These are phyloP conservation scores for Alternaria angustiovoidea DNA, from an alignment of 2,329 filamentous ascomycete species.

Conservation along the genomic window DNA sequence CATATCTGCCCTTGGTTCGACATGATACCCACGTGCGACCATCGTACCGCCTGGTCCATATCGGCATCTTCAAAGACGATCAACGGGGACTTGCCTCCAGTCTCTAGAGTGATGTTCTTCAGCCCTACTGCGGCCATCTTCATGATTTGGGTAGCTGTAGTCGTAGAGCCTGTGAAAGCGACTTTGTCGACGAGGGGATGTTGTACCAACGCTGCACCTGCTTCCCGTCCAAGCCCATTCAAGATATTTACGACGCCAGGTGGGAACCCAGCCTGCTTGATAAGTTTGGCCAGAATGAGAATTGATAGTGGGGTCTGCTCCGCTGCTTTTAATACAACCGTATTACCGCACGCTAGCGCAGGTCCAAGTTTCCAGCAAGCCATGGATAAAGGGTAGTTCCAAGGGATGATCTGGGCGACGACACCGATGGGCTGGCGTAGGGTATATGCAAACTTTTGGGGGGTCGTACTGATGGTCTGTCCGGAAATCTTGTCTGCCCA, in stretches of 20 bases:
- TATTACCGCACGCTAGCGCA: constrained; percentile 63
- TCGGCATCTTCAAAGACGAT: constrained; percentile 64
- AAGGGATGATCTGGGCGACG: constrained; percentile 43
- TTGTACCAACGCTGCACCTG: constrained; percentile 67
- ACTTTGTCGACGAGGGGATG: constrained; percentile 76
- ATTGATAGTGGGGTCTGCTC: constrained; percentile 61
- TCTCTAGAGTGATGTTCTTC: constrained; percentile 67
- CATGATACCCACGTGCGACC: constrained; percentile 67
- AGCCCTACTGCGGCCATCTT: constrained; percentile 53
- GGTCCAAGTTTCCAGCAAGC: constrained; percentile 63
- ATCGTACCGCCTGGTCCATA: constrained; percentile 67
- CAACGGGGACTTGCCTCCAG: constrained; percentile 64
- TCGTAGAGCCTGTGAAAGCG: constrained; percentile 77
- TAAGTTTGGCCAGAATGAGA: constrained; percentile 58
- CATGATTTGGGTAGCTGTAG: constrained; percentile 71
- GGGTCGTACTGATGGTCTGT: constrained; percentile 70
- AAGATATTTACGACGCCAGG: constrained; percentile 49
- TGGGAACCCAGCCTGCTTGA: constrained; percentile 67
- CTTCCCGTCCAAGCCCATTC: constrained; percentile 67
- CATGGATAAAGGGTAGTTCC: constrained; percentile 55
- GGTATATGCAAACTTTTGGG: constrained; percentile 76
- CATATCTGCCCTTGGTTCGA: constrained; percentile 65
- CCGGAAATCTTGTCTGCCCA: constrained; percentile 80
- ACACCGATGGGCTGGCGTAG: constrained; percentile 14
- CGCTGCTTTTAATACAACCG: constrained; percentile 64